Conservation (phyloP, 345 rosid species). For the Pelargonium nanum region DNA sequence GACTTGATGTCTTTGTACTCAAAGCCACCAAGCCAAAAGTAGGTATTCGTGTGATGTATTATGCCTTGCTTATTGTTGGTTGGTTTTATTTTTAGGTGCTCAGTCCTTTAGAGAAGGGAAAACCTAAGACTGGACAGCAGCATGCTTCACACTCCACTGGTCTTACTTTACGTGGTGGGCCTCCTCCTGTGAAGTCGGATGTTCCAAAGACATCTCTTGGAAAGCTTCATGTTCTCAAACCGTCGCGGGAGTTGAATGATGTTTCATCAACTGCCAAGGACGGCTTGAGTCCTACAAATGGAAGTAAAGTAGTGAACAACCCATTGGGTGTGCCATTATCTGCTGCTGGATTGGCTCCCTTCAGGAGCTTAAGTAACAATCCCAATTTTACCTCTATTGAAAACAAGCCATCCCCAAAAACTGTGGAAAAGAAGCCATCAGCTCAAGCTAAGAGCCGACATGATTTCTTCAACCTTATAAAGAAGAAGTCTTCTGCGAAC, state of each 20-base stretch:
- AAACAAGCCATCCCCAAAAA: slow-evolving; percentile 12
- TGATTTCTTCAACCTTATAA: slow-evolving; percentile 44
- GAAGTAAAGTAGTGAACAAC: slow-evolving; percentile 19
- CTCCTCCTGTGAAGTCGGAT: slow-evolving; percentile 25
- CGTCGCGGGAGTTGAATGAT: slow-evolving; percentile 26
- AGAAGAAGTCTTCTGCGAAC: slow-evolving; percentile 33
- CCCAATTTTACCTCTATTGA: slow-evolving; percentile 15
- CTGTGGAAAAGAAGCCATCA: slow-evolving; percentile 33
- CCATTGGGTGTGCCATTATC: slow-evolving; percentile 13
- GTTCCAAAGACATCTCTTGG: slow-evolving; percentile 20
- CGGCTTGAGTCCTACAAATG: slow-evolving; percentile 25
- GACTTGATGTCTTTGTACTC: too few relatives aligned
- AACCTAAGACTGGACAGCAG: slow-evolving; percentile 21
- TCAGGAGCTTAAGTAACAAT: slow-evolving; percentile 18
- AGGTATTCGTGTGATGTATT: not conserved
- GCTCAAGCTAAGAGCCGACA: slow-evolving; percentile 39
- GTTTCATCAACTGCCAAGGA: slow-evolving; percentile 20
- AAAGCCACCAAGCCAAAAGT: too few relatives aligned
- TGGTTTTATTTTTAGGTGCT: slow-evolving; percentile 17
- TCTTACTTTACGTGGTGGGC: slow-evolving; percentile 22
- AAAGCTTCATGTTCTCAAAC: slow-evolving; percentile 35
- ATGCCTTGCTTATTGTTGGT: slow-evolving; percentile 5
- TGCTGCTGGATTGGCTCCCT: slow-evolving; percentile 19
- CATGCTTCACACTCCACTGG: slow-evolving; percentile 11
- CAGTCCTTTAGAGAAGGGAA: slow-evolving; percentile 30